phyloP scores from a whole-genome alignment of 139 green algal genomes.

The Astrephomene gubernaculifera region DNA sequence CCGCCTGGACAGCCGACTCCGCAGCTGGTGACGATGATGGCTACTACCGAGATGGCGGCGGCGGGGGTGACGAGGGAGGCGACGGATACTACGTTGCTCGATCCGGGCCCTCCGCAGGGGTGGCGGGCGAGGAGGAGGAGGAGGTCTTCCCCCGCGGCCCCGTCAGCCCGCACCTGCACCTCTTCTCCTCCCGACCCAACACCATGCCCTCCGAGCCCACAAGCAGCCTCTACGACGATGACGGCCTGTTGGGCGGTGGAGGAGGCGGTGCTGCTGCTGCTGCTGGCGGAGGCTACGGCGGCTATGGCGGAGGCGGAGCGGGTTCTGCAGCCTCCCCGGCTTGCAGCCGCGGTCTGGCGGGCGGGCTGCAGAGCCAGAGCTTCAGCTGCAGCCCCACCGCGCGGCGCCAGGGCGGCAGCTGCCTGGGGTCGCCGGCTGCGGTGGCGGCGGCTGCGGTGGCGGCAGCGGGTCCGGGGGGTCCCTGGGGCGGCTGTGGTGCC shows the following conservation, averaged over 20 bases:
- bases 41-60: neutral
- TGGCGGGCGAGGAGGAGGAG: neutral
- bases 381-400: neutral
- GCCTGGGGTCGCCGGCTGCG: neutral
- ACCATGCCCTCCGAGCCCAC: constrained; percentile 8
- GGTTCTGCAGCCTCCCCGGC: too few relatives aligned
- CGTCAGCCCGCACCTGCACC: constrained; percentile 7
- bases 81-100: neutral
- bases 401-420: neutral
- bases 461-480: too few relatives aligned
- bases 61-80: neutral
- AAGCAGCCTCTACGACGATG: neutral
- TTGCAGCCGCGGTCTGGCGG: neutral
- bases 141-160: constrained; percentile 19
- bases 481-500: neutral
- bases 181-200: constrained; percentile 26
- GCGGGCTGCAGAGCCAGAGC: constrained; percentile 18
- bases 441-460: too few relatives aligned
- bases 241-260: too few relatives aligned
- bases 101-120: too few relatives aligned
- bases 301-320: too few relatives aligned
- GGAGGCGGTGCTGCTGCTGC: neutral
- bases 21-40: neutral
- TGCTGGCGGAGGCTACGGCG: neutral
- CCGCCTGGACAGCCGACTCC: too few relatives aligned